These are phyloP conservation scores for Aspergillus japonicus DNA, from an alignment of 2,329 filamentous ascomycete species.

Conservation along the genomic window DNA sequence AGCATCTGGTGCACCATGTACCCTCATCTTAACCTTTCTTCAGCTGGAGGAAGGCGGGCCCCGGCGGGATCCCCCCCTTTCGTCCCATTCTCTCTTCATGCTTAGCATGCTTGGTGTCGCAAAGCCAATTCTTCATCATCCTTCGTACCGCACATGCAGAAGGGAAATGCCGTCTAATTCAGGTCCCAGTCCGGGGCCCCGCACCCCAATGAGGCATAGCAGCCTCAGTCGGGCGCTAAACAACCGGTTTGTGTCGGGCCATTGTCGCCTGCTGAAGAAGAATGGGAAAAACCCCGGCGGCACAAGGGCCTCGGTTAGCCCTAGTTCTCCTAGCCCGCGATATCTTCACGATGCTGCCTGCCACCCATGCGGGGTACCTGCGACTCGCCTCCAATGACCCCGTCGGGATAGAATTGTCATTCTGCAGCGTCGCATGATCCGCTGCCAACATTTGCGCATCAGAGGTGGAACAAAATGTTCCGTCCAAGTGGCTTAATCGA, in stretches of 20 bases:
- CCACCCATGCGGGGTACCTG: background rate
- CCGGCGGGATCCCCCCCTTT: background rate
- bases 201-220: background rate
- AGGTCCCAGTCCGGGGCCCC: background rate
- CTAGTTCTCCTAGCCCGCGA: background rate
- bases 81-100: background rate
- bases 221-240: background rate
- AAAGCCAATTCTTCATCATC: background rate
- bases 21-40: too few species aligned
- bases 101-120: background rate
- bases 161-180: background rate
- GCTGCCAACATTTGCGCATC: background rate
- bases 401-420: background rate
- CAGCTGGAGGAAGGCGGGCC: too few species aligned
- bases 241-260: background rate
- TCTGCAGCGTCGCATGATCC: background rate
- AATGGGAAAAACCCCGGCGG: constrained; percentile 21
- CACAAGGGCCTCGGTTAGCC: constrained; percentile 5
- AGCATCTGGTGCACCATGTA: too few species aligned
- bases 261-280: background rate
- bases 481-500: background rate
- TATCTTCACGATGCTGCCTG: background rate
- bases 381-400: too few species aligned
- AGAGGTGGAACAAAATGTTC: background rate
- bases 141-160: too few species aligned